Evolutionary conservation across 2,329 filamentous ascomycete species (phyloP).

Genomic region (Dichotomopilus funicola): DNA sequence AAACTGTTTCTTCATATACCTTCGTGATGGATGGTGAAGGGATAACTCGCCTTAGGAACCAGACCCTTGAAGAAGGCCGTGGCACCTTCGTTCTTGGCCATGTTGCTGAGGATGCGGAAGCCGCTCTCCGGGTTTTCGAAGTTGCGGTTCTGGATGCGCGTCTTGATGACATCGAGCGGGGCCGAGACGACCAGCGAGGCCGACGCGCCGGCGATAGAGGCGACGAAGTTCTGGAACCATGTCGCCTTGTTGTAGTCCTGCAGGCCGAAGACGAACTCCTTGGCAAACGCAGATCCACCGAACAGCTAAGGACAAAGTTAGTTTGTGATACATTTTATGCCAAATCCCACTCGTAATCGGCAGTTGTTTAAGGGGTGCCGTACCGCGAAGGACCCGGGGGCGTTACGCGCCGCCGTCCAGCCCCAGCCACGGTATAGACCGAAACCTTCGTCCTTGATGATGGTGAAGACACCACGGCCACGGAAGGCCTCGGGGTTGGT

Average conservation of each 20-base stretch:
- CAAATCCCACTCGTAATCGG: too few relatives aligned
- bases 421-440: slow-evolving; percentile 93
- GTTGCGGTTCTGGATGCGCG: slow-evolving; percentile 95
- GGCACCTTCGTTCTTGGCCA: slow-evolving; percentile 84
- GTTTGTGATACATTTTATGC: neutral
- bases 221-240: slow-evolving; percentile 96
- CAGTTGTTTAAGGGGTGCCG: slow-evolving; percentile 30
- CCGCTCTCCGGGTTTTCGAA: slow-evolving; percentile 97
- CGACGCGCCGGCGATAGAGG: slow-evolving; percentile 89
- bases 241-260: slow-evolving; percentile 90
- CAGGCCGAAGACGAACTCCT: slow-evolving; percentile 88
- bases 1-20: neutral
- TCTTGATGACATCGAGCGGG: slow-evolving; percentile 96
- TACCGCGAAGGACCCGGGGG: slow-evolving; percentile 93
- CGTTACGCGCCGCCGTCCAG: slow-evolving; percentile 96
- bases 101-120: slow-evolving; percentile 84
- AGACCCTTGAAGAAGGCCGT: slow-evolving; percentile 95
- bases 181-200: slow-evolving; percentile 96
- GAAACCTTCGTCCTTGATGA: slow-evolving; percentile 89
- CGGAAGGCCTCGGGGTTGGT: slow-evolving; percentile 98
- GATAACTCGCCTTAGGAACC: slow-evolving; percentile 66
- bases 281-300: slow-evolving; percentile 92
- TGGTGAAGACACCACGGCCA: slow-evolving; percentile 82
- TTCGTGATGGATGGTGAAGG: neutral
- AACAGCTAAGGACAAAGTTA: slow-evolving; percentile 61